Evolutionary conservation across 1,139 yeast species (phyloP).

Genomic region (Lodderomyces parapsilosis): DNA sequence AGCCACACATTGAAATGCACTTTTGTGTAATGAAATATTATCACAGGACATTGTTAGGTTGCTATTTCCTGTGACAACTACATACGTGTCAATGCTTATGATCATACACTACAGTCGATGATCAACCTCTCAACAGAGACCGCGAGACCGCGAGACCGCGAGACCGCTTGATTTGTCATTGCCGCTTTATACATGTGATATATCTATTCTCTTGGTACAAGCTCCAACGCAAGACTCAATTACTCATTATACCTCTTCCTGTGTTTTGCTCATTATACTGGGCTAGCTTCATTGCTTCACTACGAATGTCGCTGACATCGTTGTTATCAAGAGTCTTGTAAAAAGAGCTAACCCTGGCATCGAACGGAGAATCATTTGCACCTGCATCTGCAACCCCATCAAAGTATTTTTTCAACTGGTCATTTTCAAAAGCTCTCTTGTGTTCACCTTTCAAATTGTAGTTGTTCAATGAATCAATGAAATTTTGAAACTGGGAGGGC

Average conservation of each 20-base stretch:
- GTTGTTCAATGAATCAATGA: not conserved
- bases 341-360: not conserved
- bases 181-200: too few species aligned
- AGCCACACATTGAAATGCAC: not conserved
- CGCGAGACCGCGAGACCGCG: too few species aligned
- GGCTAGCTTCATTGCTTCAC: not conserved
- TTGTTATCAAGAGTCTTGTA: not conserved
- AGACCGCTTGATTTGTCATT: too few species aligned
- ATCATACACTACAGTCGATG: not conserved
- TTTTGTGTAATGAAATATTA: not conserved
- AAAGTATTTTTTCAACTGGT: not conserved
- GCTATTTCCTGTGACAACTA: too few species aligned
- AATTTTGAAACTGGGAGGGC: slow-evolving; percentile 27
- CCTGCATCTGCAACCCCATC: not conserved
- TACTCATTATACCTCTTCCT: not conserved
- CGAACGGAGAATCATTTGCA: not conserved
- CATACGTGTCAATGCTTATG: not conserved
- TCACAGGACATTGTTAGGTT: not conserved
- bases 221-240: too few species aligned
- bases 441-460: not conserved
- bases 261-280: not conserved
- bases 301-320: not conserved
- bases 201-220: too few species aligned
- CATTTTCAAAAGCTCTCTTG: not conserved
- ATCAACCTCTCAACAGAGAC: too few species aligned